Base-by-base conservation (phyloP, 306 rosid species). In the Elaeagnus macrophylla region DNA sequence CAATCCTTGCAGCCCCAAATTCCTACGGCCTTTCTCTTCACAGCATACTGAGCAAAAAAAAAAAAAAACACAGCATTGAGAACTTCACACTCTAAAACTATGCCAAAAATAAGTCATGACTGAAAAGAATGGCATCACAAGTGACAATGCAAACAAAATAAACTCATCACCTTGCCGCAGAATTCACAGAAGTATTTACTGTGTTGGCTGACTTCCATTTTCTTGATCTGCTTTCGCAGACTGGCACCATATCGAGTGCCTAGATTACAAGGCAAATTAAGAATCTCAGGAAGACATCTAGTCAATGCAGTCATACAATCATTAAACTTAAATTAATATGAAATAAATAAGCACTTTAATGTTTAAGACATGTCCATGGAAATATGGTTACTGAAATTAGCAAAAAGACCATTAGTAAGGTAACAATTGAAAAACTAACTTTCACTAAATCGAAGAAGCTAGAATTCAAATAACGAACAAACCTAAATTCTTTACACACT, bases 1-100 rank as follows among this genome's bases (percentile, higher is more conserved):
- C 95, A 86, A 68, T 86, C 95, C 76, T 86, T 86, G 79, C 91
- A 86, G 25, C 91, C 91, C 95, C 91, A 86, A 57, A 86, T 86
- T 69, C 95, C 95, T 17, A 86, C 91, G 12, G 82, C 88, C 73
- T 86, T 83, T 57, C 95, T 86, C 78, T 86, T 86, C 80, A 86
- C 95, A 18, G 91, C 91, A 62, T 73, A 86, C 88, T 86, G 75
- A 36, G 60, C 57, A 25, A 55, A 37, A 49, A 12, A 71, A 56
- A 36, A 37, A 47, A 52, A 52, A 18, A 38, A 51, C 57, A 10
- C 47, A 37, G 47, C 49, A 19, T 46, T 16, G 11, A 7, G 12
- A 40, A 13, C n/a, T 9, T 36, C 36, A 1, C 12, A 11, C 15
- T 13, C 32, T 6, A 6, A 25, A 25, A 25, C 32, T 25, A 2